Base-by-base conservation (phyloP, 2,329 filamentous ascomycete genomes). In the Nemania serpens region DNA sequence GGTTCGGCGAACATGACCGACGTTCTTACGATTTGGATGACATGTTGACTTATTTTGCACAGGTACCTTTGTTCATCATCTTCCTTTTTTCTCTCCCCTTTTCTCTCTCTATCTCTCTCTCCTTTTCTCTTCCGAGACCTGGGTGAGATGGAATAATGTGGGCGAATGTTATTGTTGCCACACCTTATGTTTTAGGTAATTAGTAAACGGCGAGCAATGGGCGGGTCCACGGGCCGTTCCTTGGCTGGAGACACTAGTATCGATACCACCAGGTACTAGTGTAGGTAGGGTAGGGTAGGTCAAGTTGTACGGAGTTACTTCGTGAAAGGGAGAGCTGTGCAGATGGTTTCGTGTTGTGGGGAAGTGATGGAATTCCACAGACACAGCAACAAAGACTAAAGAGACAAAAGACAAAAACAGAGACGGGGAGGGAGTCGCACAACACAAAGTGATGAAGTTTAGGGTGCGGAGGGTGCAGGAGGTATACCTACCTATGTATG, bases 221-320 rank as follows among this genome's bases (percentile, higher is more conserved):
- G 22, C 18, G 41, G 36, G 41, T 39, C 4, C 33, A 58, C 61
- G 61, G 61, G 49, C 61, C 61, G 61, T 61, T 46, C 61, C 61
- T 61, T 54, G 39, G 60, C 41, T 41, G 45, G 45, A 29, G 54
- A 63, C 45, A 13, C 49, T 52, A 52, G 13, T n/a, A 9, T 25
- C 17, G 20, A 29, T 34, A 37, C 25, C 4, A n/a, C 36, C 4
- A 45, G 46, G 47, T 29, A 29, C 36, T 39, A 39, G 5, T 36
- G 7, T 12, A 39, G 36, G 36, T 10, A 13, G 15, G 36, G 36
- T n/a, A n/a, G n/a, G n/a, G n/a, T n/a, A n/a, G n/a, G n/a, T n/a
- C n/a, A n/a, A n/a, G 25, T 29, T 29, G 25, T 29, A 29, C 25
- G 7, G n/a, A n/a, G n/a, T n/a, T n/a, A n/a, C n/a, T n/a, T n/a